Evolutionary conservation across 352 stramenopile genomes (phyloP), one percentile per base, ranked within the genome.

Genomic region (Phytophthora capsici): DNA sequence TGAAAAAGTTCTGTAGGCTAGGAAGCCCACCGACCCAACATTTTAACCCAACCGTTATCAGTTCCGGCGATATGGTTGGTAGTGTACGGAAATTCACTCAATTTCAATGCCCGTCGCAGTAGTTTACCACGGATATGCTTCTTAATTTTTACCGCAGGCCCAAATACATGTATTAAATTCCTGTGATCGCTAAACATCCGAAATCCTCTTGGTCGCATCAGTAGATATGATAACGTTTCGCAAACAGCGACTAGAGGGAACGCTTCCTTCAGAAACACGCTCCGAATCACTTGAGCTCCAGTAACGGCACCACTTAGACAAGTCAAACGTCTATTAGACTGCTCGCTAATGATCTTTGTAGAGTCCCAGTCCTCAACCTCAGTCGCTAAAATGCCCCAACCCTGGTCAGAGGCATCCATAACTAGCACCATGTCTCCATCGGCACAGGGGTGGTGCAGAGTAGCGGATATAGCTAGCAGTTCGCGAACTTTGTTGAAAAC

Each of bases 131-230:
- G n/a, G n/a, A n/a, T n/a, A n/a, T n/a, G n/a, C n/a, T n/a, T n/a
- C n/a, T n/a, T n/a, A n/a, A n/a, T n/a, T n/a, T n/a, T n/a, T 22
- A 25, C 12, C 7, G 5, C 10, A 36, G 51, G 8, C n/a, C 37
- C 51, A 41, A 58, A 58, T 2, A 58, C 23, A 6, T 49, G 38
- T 6, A 60, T 40, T 3, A 51, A 13, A 22, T 59, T 59, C 4
- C 51, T 32, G 17, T 61, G 40, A 19, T 46, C 20, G 16, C 28
- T 46, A 26, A 41, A 52, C n/a, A 52, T 10, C 3, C 20, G 38
- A 32, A 61, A 61, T 12, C 28, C 30, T 22, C 17, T 13, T 32
- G 40, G 40, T 2, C 53, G 53, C 4, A 61, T 12, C 1, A 52
- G 30, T 14, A 52, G 34, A 53, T 51, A 44, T 4, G 9, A 32